Evolutionary conservation across 1,139 yeast species (phyloP), one percentile per base, ranked within the genome.

Genomic region (Scheffersomyces titani): DNA sequence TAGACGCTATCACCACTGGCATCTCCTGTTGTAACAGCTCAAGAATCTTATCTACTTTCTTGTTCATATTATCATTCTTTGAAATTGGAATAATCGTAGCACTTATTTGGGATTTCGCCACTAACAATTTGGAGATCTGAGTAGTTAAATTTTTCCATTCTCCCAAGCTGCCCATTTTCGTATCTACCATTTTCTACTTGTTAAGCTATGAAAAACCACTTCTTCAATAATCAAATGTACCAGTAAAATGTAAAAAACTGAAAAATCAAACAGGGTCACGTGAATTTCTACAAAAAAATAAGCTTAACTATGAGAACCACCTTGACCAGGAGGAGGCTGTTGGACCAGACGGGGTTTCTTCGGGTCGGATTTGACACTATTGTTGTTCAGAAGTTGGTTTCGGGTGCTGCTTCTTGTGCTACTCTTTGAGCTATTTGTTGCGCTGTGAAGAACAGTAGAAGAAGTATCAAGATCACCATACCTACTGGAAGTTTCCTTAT

Each of bases 381-480:
- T 30, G 13, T 30, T 30, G 40, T 30, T 30, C 40, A 30, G 40
- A 30, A 46, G 24, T 46, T 46, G 49, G 49, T 46, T n/a, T 19
- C 49, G 20, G 16, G 49, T 46, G 6, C 49, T 46, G 24, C 49
- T 46, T 46, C 49, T 49, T 7, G 53, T 44, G 50, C 57, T 58
- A 22, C 56, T 58, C 40, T 52, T 53, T 7, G 50, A 51, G 24
- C 55, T 55, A 44, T 54, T 53, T 9, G 44, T 45, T 3, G 67
- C 66, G 53, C 70, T 65, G 40, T 65, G 64, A 54, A 68, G 54
- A 11, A 66, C 57, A 6, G 58, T 58, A 4, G 65, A 58, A 3
- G 69, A 60, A 1, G 75, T 64, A 19, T 74, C 75, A 22, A 70
- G 67, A 44, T 65, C 69, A 1, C 77, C 78, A 53, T 72, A 74